Percentiles rank a stretch among this genome's conserved stretches.
Conservation (phyloP, 2,329 filamentous ascomycete species). For the Mycosphaerella arachidis region DNA sequence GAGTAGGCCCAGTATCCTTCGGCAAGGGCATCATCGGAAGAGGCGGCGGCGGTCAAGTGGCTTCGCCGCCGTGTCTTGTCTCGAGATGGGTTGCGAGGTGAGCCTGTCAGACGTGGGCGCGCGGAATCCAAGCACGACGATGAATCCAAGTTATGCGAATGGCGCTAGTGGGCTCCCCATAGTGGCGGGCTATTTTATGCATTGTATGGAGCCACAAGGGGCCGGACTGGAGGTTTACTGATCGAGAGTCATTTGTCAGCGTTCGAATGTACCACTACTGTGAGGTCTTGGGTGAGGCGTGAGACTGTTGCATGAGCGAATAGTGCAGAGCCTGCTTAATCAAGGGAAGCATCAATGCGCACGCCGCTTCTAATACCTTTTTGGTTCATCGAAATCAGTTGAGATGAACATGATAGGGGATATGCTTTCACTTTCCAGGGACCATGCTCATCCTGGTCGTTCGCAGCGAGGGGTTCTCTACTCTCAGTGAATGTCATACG, state of each 20-base stretch:
- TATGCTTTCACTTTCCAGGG: not conserved
- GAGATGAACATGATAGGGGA: not conserved
- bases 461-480: not conserved
- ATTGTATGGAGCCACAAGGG: not conserved
- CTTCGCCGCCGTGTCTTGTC: too few species aligned
- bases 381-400: not conserved
- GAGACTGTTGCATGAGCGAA: not conserved
- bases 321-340: not conserved
- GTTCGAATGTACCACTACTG: slow-evolving; percentile 1
- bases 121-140: not conserved
- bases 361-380: too few species aligned
- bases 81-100: too few species aligned
- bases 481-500: not conserved
- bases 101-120: not conserved
- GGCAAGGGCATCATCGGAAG: too few species aligned
- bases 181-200: not conserved
- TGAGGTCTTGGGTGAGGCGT: not conserved
- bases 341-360: too few species aligned
- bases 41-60: too few species aligned
- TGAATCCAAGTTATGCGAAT: not conserved
- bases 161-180: not conserved
- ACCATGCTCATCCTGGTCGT: not conserved
- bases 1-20: not conserved
- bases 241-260: not conserved
- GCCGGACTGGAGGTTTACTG: not conserved